Evolutionary conservation across 2,329 filamentous ascomycete species (phyloP), one percentile per base, ranked within the genome.

Genomic region (Triangularia verruculosa): DNA sequence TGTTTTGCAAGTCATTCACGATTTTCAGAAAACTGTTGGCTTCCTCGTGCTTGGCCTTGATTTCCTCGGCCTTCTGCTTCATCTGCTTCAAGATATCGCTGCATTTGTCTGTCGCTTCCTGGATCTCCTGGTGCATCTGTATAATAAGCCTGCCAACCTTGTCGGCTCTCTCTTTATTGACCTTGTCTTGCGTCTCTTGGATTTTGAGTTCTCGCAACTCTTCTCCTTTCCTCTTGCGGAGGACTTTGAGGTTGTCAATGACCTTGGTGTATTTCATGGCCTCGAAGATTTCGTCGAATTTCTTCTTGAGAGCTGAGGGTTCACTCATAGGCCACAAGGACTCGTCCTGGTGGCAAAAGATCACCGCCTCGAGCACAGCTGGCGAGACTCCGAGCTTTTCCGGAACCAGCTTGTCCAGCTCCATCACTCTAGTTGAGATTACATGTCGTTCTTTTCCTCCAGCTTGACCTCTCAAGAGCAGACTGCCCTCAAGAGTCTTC

Each of bases 341-440:
- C 70, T 99, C 95, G 74, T 99, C 95, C 74, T 99, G 95, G 73
- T 99, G 95, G 75, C 95, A 99, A 78, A 99, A 99, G 70, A 99
- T 97, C 74, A 99, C 95, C 64, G 90, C 90, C 69, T 98, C 93
- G 25, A 99, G 83, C 61, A 99, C 89, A 12, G 95, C 93, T 61
- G 89, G 88, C 1, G 93, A 95, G 3, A 97, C 95, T 39, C 95
- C 95, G 0, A 99, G 83, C 68, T 92, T 90, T 69, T 91, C 86
- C 0, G 94, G 93, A 74, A 99, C 89, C 69, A 94, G 85, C 68
- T 88, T 83, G 74, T 97, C 91, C 32, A 98, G 83, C 70, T 97
- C 91, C 9, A 87, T 88, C 17, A 92, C 88, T 51, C 90, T 88
- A 2, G 90, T 92, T 1, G 94, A 97, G 34, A 93, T 86, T 4